phyloP scores from a whole-genome alignment of 345 rosid species.

The Citrus maxima region DNA sequence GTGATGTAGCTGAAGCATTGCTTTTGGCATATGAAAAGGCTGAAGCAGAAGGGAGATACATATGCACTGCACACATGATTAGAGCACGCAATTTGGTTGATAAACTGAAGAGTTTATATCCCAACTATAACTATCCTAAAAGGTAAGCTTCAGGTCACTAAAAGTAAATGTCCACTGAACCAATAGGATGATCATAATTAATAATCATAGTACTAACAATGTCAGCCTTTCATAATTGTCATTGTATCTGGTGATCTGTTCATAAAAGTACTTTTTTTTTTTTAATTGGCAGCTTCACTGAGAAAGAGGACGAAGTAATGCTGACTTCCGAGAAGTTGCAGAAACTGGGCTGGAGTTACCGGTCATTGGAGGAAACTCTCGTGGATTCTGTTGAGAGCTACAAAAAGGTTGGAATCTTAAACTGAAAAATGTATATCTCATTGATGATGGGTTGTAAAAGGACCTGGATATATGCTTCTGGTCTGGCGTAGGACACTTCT shows the following conservation, averaged over 20 bases:
- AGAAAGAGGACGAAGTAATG: not conserved
- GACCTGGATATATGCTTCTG: too few relatives aligned
- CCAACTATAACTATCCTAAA: constrained; percentile 49
- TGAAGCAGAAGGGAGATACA: constrained; percentile 51
- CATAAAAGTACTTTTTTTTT: not conserved
- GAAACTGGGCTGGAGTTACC: constrained; percentile 52
- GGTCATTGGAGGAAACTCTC: constrained; percentile 36
- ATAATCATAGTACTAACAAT: not conserved
- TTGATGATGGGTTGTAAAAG: too few relatives aligned
- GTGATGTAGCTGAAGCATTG: constrained; percentile 34
- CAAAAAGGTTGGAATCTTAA: too few relatives aligned
- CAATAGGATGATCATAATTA: not conserved
- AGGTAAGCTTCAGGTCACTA: constrained; percentile 24
- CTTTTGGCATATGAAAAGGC: constrained; percentile 53
- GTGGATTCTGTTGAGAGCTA: too few relatives aligned
- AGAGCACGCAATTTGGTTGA: constrained; percentile 30
- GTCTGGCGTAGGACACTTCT: too few relatives aligned
- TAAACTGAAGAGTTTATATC: constrained; percentile 49
- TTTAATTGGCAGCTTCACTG: not conserved
- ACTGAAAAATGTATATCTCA: too few relatives aligned
- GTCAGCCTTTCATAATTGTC: not conserved
- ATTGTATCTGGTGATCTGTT: not conserved
- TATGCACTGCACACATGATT: constrained; percentile 33
- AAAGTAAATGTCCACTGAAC: too few relatives aligned
- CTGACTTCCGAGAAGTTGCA: constrained; percentile 40